Percentiles rank a stretch among this genome's conserved stretches.
These are phyloP conservation scores for Amanita polypyramis DNA, from an alignment of 768 basidiomycete genomes.

Conservation along the genomic window DNA sequence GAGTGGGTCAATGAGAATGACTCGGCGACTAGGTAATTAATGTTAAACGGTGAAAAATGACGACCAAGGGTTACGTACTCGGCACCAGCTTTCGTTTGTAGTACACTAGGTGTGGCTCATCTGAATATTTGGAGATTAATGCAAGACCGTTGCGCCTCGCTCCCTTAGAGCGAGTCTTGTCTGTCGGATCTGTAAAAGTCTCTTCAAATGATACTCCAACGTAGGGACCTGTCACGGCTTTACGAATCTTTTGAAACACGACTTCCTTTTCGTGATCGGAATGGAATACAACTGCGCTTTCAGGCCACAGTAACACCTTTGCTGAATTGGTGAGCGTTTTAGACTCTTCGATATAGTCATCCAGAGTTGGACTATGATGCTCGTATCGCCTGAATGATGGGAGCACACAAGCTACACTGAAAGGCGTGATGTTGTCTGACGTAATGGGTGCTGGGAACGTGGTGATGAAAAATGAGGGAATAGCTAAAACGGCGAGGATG, in stretches of 20 bases:
- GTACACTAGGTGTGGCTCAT: conserved; percentile 37
- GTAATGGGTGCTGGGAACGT: conserved; percentile 29
- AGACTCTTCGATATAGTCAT: conserved; percentile 56
- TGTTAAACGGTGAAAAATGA: conserved; percentile 5
- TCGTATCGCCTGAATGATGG: conserved; percentile 36
- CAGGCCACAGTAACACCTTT: conserved; percentile 68
- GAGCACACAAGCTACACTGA: conserved; percentile 59
- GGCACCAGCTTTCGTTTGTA: conserved; percentile 75
- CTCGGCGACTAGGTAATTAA: conserved; percentile 51
- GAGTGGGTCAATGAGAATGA: conserved; percentile 57
- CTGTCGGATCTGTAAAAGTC: conserved; percentile 27
- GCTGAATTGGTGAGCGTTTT: conserved; percentile 31
- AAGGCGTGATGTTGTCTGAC: conserved; percentile 35
- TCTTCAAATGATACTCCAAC: conserved; percentile 73
- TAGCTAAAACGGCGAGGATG: conserved; percentile 32
- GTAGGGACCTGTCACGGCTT: conserved; percentile 26
- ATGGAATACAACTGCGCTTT: conserved; percentile 62
- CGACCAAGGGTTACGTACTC: conserved; percentile 33
- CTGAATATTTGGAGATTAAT: conserved; percentile 34
- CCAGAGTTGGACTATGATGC: conserved; percentile 31
- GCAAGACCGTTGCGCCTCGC: conserved; percentile 54
- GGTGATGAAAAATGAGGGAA: conserved; percentile 44
- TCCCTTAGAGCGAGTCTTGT: conserved; percentile 24
- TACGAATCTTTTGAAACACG: conserved; percentile 36
- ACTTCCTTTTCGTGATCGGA: conserved; percentile 35